phyloP scores from a whole-genome alignment of 495 filamentous ascomycete species.

The Beverwykella pulmonaria region DNA sequence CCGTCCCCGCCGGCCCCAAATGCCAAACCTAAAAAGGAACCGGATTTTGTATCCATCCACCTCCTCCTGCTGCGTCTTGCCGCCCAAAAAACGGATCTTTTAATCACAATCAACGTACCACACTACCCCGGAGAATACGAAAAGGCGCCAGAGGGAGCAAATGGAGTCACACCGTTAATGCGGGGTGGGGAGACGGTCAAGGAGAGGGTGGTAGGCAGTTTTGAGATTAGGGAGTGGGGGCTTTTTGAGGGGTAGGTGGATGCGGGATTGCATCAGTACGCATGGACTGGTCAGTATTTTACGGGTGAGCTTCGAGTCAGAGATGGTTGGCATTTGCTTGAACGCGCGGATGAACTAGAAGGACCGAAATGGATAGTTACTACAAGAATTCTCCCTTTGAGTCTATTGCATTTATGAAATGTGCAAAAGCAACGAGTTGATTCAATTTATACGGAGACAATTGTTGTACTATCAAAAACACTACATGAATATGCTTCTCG shows the following conservation, averaged over 20 bases:
- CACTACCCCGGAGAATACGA: conserved; percentile 67
- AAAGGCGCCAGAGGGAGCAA: conserved; percentile 53
- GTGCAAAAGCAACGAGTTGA: too few species aligned
- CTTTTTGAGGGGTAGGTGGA: conserved; percentile 52
- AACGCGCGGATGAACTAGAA: too few species aligned
- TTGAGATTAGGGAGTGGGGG: conserved; percentile 81
- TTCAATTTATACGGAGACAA: too few species aligned
- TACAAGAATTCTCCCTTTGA: too few species aligned
- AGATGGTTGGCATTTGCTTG: too few species aligned
- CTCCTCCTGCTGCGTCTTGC: conserved; percentile 72
- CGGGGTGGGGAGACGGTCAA: conserved; percentile 62
- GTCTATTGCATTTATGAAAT: too few species aligned
- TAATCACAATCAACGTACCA: conserved; percentile 88
- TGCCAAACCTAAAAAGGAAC: conserved; percentile 30
- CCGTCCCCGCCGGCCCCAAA: conserved; percentile 35
- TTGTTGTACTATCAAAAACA: too few species aligned
- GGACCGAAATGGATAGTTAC: too few species aligned
- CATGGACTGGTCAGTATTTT: too few species aligned
- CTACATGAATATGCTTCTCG: too few species aligned
- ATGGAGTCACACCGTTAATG: conserved; percentile 52
- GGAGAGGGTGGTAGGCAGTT: conserved; percentile 64
- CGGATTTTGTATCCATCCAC: conserved; percentile 62
- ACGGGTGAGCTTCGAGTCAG: too few species aligned
- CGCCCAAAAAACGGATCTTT: conserved; percentile 77
- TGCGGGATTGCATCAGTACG: not conserved